Base-by-base conservation (phyloP, 192 early-diverging fungal species). In the Paraglomus brasilianum region DNA sequence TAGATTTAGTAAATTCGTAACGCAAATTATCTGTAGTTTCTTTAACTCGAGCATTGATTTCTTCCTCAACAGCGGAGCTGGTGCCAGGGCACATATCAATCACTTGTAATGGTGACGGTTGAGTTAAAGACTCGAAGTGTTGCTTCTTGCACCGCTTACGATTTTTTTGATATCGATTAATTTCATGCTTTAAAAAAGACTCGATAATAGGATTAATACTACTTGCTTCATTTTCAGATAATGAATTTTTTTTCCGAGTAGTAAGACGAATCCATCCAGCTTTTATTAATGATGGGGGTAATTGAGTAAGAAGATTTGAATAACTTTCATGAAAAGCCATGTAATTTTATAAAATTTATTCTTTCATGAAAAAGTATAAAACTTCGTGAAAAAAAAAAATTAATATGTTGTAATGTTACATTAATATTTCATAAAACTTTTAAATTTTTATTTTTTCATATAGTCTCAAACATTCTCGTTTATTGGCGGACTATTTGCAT, bases 31-130 rank as follows among this genome's bases (percentile, higher is more conserved):
- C 56, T 58, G 56, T 58, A 58, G 56, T 40, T 58, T 58, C 56
- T 58, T 58, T 58, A n/a, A 58, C 36, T 58, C 30, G 38, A 58
- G 56, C 56, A 58, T 58, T 58, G 41, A 58, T 39, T n/a, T 58
- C 56, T 38, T 58, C 7, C 24, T 58, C 56, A 58, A 47, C 46
- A 47, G 8, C 46, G 15, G 46, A 47, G 46, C 46, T 47, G 46
- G 46, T 47, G 46, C 46, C 46, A 47, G 46, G 46, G 46, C 46
- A 47, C 46, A 47, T 47, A 47, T 47, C 46, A 47, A 15, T 47
- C 15, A 47, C 46, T n/a, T n/a, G n/a, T n/a, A n/a, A n/a, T n/a
- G n/a, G n/a, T n/a, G n/a, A n/a, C n/a, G n/a, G n/a, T n/a, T n/a
- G n/a, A n/a, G n/a, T n/a, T n/a, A n/a, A n/a, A n/a, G n/a, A n/a